Evolutionary conservation across 2,329 filamentous ascomycete genomes (phyloP).

Genomic region (Microsporum ferrugineum): DNA sequence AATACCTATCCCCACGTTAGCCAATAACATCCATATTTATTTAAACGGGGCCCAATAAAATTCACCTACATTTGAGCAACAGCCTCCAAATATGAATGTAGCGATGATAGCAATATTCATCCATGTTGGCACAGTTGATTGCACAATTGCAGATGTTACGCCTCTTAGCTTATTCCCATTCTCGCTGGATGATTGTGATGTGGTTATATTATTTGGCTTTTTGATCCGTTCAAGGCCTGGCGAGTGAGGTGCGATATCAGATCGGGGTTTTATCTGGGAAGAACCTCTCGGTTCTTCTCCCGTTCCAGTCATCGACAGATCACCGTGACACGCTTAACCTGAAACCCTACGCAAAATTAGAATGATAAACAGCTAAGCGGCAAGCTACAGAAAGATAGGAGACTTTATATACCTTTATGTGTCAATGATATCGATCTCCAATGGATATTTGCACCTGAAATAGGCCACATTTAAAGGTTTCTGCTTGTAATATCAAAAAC

Average conservation of each 20-base stretch:
- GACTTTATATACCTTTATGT: neutral
- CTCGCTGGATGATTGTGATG: neutral
- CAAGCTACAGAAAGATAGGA: neutral
- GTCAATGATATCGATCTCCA: neutral
- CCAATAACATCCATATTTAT: neutral
- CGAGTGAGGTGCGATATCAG: neutral
- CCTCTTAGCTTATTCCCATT: neutral
- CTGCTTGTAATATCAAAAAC: no score
- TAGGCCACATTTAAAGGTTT: neutral
- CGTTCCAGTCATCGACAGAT: neutral
- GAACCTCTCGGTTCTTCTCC: neutral
- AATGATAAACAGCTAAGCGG: neutral
- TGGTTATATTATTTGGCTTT: no score
- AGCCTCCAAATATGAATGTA: conserved; percentile 84
- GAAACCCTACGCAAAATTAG: neutral
- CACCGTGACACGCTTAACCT: neutral
- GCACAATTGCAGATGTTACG: conserved; percentile 22
- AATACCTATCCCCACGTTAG: conserved; percentile 55
- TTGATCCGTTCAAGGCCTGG: neutral
- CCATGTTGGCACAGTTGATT: conserved; percentile 45
- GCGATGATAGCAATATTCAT: conserved; percentile 58
- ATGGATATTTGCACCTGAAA: neutral
- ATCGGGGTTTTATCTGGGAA: neutral
- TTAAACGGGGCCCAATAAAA: neutral
- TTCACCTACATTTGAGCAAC: conserved; percentile 72